A percentile compares a stretch with the other conserved stretches of the same genome.
phyloP scores from a whole-genome alignment of 2,329 filamentous ascomycete species.

The Chaetomium sp. region DNA sequence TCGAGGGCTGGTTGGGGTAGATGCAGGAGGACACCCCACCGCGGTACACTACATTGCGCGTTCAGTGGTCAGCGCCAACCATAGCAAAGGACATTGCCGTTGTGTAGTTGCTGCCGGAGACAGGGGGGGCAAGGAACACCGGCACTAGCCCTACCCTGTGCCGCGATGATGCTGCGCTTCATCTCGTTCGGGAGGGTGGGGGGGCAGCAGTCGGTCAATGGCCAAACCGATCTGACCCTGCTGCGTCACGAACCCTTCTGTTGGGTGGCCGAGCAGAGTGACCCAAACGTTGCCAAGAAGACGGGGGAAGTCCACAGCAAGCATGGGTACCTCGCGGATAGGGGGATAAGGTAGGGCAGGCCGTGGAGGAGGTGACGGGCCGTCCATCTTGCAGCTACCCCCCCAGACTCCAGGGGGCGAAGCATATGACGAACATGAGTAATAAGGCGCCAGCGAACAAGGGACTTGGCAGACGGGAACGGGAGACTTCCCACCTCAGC shows the following conservation, averaged over 20 bases:
- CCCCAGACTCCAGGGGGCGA: slow-evolving; percentile 5
- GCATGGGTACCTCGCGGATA: slow-evolving; percentile 2
- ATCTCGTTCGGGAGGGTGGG: slow-evolving; percentile 14
- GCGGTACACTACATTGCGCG: slow-evolving; percentile 5
- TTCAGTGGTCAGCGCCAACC: slow-evolving; percentile 5
- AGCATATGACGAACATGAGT: slow-evolving; percentile 17
- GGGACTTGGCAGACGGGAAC: slow-evolving; percentile 16
- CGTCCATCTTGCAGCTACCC: slow-evolving; percentile 8
- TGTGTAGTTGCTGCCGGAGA: background rate
- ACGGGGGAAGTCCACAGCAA: slow-evolving; percentile 5
- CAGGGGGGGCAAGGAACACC: slow-evolving; percentile 11
- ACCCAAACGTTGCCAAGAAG: slow-evolving; percentile 18
- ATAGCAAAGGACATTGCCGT: background rate
- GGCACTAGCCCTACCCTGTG: slow-evolving; percentile 17
- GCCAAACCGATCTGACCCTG: slow-evolving; percentile 17
- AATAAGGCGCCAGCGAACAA: slow-evolving; percentile 3
- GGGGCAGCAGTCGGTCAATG: slow-evolving; percentile 6
- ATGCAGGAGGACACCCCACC: slow-evolving; percentile 17
- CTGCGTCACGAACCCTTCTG: background rate
- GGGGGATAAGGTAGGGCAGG: background rate
- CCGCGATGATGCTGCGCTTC: slow-evolving; percentile 16
- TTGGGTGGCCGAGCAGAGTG: slow-evolving; percentile 3
- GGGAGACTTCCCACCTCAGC: slow-evolving; percentile 6
- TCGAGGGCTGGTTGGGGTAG: slow-evolving; percentile 5
- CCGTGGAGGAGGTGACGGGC: slow-evolving; percentile 14